phyloP scores from a whole-genome alignment of 257 asterid species.

The Solanum chmielewskii region DNA sequence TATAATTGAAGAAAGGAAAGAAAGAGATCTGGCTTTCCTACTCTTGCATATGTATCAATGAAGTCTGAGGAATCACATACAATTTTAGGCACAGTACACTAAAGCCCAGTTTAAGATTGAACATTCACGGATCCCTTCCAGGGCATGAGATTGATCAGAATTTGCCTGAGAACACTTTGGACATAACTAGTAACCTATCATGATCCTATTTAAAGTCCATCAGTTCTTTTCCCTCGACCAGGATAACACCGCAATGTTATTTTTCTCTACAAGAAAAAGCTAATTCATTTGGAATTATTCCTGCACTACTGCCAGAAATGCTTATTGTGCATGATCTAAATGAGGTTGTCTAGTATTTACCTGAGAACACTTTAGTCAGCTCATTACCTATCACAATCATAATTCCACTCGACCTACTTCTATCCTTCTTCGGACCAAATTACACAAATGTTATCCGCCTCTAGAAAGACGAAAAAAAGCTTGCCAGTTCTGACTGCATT shows the following conservation, averaged over 20 bases:
- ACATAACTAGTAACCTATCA: not conserved
- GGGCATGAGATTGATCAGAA: not conserved
- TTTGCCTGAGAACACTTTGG: not conserved
- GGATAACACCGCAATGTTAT: not conserved
- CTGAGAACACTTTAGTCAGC: not conserved
- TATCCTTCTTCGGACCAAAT: not conserved
- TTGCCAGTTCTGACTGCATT: not conserved
- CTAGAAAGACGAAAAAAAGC: not conserved
- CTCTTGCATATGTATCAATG: not conserved
- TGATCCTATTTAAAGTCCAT: not conserved
- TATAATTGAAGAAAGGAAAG: not conserved
- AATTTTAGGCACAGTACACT: not conserved
- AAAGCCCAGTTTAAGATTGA: not conserved
- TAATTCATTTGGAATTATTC: not conserved
- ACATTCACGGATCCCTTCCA: not conserved
- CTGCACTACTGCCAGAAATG: not conserved
- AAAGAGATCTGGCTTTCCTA: not conserved
- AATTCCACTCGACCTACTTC: not conserved
- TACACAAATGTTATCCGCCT: not conserved
- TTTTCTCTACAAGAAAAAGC: not conserved
- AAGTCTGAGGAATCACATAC: not conserved
- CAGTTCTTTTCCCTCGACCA: not conserved
- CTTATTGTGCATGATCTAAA: not conserved
- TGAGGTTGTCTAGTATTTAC: not conserved
- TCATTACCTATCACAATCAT: not conserved